phyloP scores from a whole-genome alignment of 805 yeast genomes.

The Yamadazyma paraphyllophila region DNA sequence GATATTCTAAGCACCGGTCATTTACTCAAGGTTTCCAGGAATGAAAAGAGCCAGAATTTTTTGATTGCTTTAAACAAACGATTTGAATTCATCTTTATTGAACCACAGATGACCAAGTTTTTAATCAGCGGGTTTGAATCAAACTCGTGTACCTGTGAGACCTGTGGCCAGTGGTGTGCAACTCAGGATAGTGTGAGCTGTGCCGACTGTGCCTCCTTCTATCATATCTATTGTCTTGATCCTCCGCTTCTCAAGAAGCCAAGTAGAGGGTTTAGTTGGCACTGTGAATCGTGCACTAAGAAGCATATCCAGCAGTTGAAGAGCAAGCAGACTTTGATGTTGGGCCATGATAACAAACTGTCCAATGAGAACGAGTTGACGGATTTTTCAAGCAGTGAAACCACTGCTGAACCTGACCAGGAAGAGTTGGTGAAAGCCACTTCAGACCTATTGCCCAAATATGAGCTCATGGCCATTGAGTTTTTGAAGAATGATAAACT shows the following conservation, averaged over 20 bases:
- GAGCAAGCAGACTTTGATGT: slow-evolving; percentile 38
- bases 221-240: slow-evolving; percentile 80
- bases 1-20: slow-evolving; percentile 66
- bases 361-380: slow-evolving; percentile 37
- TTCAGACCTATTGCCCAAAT: slow-evolving; percentile 39
- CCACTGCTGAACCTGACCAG: slow-evolving; percentile 1
- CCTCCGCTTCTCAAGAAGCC: slow-evolving; percentile 83
- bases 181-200: slow-evolving; percentile 70
- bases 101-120: slow-evolving; percentile 61
- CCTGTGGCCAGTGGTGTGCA: slow-evolving; percentile 84
- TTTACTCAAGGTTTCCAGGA: slow-evolving; percentile 33
- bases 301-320: slow-evolving; percentile 47
- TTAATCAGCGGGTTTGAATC: slow-evolving; percentile 61
- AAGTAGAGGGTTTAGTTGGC: slow-evolving; percentile 86
- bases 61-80: slow-evolving; percentile 62
- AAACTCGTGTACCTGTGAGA: slow-evolving; percentile 54
- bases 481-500: slow-evolving; percentile 49
- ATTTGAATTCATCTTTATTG: slow-evolving; percentile 73
- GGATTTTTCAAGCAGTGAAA: slow-evolving; percentile 14
- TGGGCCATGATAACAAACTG: slow-evolving; percentile 41
- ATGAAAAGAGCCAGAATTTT: slow-evolving; percentile 55
- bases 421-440: slow-evolving; percentile 14
- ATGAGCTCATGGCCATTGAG: slow-evolving; percentile 55
- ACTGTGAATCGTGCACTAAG: slow-evolving; percentile 77
- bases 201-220: slow-evolving; percentile 67